Base-by-base conservation (phyloP, 2,329 filamentous ascomycete genomes). In the Diaporthe destruens region DNA sequence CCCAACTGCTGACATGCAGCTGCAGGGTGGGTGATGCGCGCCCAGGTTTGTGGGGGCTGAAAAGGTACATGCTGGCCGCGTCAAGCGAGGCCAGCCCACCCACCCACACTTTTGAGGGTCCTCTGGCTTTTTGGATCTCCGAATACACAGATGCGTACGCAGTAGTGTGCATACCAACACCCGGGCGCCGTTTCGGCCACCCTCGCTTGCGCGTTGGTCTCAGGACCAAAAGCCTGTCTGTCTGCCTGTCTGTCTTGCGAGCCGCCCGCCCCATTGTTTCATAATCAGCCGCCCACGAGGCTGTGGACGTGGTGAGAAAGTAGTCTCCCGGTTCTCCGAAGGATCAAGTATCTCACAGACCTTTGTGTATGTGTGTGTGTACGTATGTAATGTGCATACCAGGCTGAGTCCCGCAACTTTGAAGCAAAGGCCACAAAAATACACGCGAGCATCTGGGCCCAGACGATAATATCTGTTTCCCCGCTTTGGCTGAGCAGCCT, bases 1-100 rank as follows among this genome's bases (percentile, higher is more conserved):
- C 39, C 9, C 7, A 34, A 29, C 42, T 70, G 67, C 68, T 70
- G 55, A 70, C 68, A 42, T 59, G 68, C 47, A 61, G 61, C 44
- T 66, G 61, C 61, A 66, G 61, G 61, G 61, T 66, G 61, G 32
- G 47, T 42, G 39, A 42, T 42, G 5, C 5, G 39, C 39, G 39
- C 39, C 39, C 14, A 16, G 39, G 39, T 42, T 42, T 42, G 53
- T 66, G 61, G 61, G 61, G 61, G 61, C 61, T 34, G 29, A n/a
- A 65, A 42, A 18, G 39, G 39, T 42, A 42, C 39, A 32, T 44
- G 42, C 14, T 44, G 42, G 42, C 42, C 29, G 59, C 59, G 59
- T 51, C 44, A 49, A 65, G 29, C 29, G 6, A 34, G 42, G 20
- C 32, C 47, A 14, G 23, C 47, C 36, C 47, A 66, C 32, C 32